phyloP scores from a whole-genome alignment of 805 yeast species.

The Ascoidea asiatica region DNA sequence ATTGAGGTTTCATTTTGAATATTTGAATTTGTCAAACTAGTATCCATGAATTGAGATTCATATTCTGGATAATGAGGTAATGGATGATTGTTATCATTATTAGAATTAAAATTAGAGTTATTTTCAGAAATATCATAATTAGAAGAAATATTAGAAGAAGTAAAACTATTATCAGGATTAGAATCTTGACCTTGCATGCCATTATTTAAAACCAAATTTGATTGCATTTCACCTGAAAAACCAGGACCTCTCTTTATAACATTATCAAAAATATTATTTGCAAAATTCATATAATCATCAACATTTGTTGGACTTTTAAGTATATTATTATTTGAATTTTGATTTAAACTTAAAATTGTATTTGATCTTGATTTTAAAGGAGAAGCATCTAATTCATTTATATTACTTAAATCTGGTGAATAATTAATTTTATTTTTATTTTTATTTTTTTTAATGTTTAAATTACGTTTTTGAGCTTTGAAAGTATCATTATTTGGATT shows the following conservation, averaged over 20 bases:
- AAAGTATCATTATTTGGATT: not conserved
- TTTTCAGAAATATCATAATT: not conserved
- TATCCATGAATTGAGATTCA: not conserved
- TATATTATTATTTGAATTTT: not conserved
- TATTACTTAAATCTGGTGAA: not conserved
- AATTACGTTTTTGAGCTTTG: not conserved
- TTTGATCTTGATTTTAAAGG: not conserved
- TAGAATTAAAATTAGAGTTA: not conserved
- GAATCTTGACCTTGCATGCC: not conserved
- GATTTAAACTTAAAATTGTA: not conserved
- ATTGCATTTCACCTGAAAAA: too few species aligned
- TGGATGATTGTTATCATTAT: not conserved
- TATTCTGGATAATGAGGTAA: not conserved
- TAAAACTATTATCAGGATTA: not conserved
- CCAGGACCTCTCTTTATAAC: slow-evolving; percentile 6
- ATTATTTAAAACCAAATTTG: too few species aligned
- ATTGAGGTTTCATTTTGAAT: too few species aligned
- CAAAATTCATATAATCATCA: slow-evolving; percentile 5
- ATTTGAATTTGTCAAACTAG: too few species aligned
- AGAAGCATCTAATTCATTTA: not conserved
- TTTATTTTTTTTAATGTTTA: not conserved
- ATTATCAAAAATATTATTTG: slow-evolving; percentile 7
- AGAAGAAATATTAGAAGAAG: not conserved
- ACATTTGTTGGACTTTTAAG: slow-evolving; percentile 1
- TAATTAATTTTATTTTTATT: not conserved